These are phyloP conservation scores for Pseudozyma sp. DNA, from an alignment of 1,284 basidiomycete genomes.

Conservation along the genomic window DNA sequence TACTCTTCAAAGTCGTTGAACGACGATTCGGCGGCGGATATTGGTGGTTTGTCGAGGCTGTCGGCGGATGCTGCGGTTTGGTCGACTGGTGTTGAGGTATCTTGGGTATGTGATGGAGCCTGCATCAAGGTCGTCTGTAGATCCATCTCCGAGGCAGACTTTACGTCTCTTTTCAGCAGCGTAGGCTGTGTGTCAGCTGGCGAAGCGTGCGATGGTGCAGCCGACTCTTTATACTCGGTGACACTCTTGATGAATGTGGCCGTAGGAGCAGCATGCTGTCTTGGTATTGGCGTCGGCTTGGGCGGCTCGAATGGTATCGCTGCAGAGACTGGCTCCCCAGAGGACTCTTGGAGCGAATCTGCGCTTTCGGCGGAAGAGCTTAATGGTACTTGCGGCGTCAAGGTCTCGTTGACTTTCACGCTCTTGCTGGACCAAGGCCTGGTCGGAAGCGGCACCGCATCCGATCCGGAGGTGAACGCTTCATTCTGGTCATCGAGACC, in stretches of 20 bases:
- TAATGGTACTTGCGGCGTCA: background rate
- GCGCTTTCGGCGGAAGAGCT: background rate
- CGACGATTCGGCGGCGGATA: background rate
- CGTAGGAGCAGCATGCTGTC: background rate
- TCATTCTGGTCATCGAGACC: background rate
- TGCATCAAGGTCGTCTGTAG: background rate
- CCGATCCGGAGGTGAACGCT: background rate
- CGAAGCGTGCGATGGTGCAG: background rate
- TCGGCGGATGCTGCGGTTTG: background rate
- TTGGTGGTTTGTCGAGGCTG: background rate
- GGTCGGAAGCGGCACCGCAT: conserved; percentile 3
- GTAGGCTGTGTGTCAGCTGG: background rate
- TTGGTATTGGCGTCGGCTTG: conserved; percentile 8
- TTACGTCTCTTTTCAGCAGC: too few relatives aligned
- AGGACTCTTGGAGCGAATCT: background rate
- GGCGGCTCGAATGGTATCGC: conserved; percentile 14
- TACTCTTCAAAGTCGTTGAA: conserved; percentile 54
- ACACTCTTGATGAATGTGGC: background rate
- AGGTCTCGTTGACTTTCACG: background rate
- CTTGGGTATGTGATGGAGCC: background rate
- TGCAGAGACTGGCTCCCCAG: background rate
- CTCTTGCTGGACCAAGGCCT: conserved; percentile 31
- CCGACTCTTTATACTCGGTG: background rate
- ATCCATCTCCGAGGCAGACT: too few relatives aligned
- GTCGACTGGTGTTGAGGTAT: background rate